Conservation (phyloP, 164 flowering plant species). For the Aristolochia fimbriata region DNA sequence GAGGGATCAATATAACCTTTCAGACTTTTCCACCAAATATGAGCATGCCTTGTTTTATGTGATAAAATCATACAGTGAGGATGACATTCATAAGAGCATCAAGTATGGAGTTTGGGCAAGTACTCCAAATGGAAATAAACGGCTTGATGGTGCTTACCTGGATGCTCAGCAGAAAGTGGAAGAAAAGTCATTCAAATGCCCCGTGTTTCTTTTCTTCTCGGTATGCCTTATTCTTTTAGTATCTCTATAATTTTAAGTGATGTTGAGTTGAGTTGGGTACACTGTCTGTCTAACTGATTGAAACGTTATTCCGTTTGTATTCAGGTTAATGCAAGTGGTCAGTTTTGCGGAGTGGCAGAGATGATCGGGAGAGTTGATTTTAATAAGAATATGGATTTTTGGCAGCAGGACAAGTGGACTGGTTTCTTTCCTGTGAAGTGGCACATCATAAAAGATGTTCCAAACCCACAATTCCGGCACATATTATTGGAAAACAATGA, state of each 20-base stretch:
- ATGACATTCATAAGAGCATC: conserved; percentile 76
- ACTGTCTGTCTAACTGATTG: background rate
- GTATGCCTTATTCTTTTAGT: conserved; percentile 19
- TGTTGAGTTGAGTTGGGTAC: background rate
- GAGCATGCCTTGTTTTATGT: conserved; percentile 61
- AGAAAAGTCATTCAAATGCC: conserved; percentile 37
- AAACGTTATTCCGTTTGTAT: background rate
- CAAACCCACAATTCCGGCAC: conserved; percentile 58
- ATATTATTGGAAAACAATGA: conserved; percentile 68
- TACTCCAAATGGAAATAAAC: conserved; percentile 75
- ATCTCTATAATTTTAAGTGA: background rate
- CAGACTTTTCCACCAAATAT: conserved; percentile 46
- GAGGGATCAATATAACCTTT: conserved; percentile 44
- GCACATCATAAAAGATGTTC: conserved; percentile 75
- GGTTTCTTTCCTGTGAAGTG: conserved; percentile 78
- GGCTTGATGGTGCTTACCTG: conserved; percentile 54
- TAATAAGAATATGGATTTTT: conserved; percentile 57
- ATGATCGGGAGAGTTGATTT: conserved; percentile 74
- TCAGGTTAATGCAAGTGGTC: conserved; percentile 87
- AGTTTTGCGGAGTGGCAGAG: conserved; percentile 83
- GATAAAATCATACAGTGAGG: conserved; percentile 80
- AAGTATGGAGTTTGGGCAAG: conserved; percentile 83
- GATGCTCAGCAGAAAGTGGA: conserved; percentile 37
- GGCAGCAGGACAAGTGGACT: conserved; percentile 90
- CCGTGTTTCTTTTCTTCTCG: conserved; percentile 73